Base-by-base conservation (phyloP, 306 rosid genomes). In the Psophocarpus tetragonolobus region DNA sequence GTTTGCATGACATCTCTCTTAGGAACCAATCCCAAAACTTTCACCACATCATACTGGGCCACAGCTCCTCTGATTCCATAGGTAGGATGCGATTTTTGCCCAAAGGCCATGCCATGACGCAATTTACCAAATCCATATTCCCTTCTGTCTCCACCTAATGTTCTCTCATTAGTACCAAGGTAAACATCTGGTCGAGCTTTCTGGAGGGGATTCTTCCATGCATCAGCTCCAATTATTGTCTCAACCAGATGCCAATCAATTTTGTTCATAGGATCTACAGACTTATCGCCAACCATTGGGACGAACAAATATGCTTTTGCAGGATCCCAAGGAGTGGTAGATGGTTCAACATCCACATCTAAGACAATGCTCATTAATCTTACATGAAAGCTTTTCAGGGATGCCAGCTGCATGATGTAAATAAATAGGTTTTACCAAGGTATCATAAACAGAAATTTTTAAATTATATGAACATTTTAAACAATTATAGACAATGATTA, bases 321-420 rank as follows among this genome's bases (percentile, higher is more conserved):
- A 77, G 97, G 95, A 88, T 92, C 99, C 99, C 99, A 92, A 83
- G 99, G 99, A 86, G 99, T 95, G 86, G 97, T 89, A 84, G 96
- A 86, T 73, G 99, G 99, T 87, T 95, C 97, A 85, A 95, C 99
- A 87, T 95, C 99, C 96, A 95, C 99, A 78, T 95, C 99, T 88
- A 95, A 85, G 83, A 91, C 99, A 84, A 95, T 88, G 85, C 99
- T 95, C 99, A 92, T 95, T 85, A 95, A 78, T 85, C 99, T 88
- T 68, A 92, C 99, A 82, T 95, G 99, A 90, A 95, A 95, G 82
- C 92, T 84, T 91, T 92, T 95, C 47, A 95, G 87, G 92, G 96
- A 92, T 63, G 84, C 96, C 91, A 95, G 79, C 99, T 95, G 96
- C 84, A 79, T 57, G 75, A 29, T 41, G 77, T 62, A 44, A 42